phyloP scores from a whole-genome alignment of 2,329 filamentous ascomycete species.

The Escovopsis sp. region DNA sequence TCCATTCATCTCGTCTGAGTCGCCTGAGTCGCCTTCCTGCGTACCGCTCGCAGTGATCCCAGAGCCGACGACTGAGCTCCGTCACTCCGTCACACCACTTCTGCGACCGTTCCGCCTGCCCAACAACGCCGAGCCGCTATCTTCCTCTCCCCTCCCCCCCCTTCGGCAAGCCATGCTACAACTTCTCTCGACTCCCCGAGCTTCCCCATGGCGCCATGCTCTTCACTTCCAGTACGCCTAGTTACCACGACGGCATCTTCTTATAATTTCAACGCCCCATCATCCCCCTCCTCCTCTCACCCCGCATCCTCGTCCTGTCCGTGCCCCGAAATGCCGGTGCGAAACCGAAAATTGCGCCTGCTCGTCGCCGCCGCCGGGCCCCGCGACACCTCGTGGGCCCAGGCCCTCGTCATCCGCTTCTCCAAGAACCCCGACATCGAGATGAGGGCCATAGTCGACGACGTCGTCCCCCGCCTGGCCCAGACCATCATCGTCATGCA shows the following conservation, averaged over 20 bases:
- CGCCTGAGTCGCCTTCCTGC: background rate
- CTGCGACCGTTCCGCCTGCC: too few relatives aligned
- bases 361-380: conserved; percentile 52
- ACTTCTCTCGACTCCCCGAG: conserved; percentile 2
- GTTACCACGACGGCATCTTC: conserved; percentile 10
- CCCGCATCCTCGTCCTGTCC: conserved; percentile 19
- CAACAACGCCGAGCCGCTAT: too few relatives aligned
- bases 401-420: conserved; percentile 50
- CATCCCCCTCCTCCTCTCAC: too few relatives aligned
- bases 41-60: background rate
- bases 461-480: conserved; percentile 46
- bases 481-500: conserved; percentile 48
- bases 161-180: background rate
- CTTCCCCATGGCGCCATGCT: conserved; percentile 19
- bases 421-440: conserved; percentile 50
- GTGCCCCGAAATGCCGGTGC: conserved; percentile 21
- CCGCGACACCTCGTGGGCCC: conserved; percentile 49
- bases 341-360: conserved; percentile 38
- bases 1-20: background rate
- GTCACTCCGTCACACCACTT: too few relatives aligned
- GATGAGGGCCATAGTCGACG: conserved; percentile 48
- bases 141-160: background rate
- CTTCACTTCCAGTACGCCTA: conserved; percentile 18
- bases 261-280: too few relatives aligned
- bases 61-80: too few relatives aligned